Base-by-base conservation (phyloP, 2,329 filamentous ascomycete genomes). In the Ophiostoma fasciatum region DNA sequence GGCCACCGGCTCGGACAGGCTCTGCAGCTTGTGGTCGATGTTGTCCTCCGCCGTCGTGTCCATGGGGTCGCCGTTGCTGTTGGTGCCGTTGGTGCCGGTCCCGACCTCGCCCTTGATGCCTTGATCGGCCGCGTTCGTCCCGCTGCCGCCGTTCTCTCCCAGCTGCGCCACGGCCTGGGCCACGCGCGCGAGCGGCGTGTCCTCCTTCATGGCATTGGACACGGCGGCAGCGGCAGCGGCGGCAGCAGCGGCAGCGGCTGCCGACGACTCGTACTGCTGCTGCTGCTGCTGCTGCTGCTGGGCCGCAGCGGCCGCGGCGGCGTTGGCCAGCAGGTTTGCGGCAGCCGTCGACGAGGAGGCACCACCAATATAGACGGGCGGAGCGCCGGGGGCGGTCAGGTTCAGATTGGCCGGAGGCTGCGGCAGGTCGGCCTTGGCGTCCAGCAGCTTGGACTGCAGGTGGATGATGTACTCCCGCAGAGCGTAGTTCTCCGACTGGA, bases 381-480 rank as follows among this genome's bases (percentile, higher is more conserved):
- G 25, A 17, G 36, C 23, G n/a, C 36, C 36, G 6, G 37, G 36
- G 5, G 28, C 20, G 11, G 60, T 64, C 20, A 94, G 62, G 49
- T 83, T 82, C 45, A 93, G 69, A 46, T 83, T 83, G 2, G 80
- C 66, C 1, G 88, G 88, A 9, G 87, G 78, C 42, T 80, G 81
- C 1, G 90, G 90, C 37, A 82, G 77, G 47, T 94, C 85, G 51
- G 81, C 79, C 48, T 84, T 77, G 3, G 76, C 71, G 47, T 94
- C 87, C 42, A 94, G 67, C 25, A 96, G 68, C 28, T 83, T 77
- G 5, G 81, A 80, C 56, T 98, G 90, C 13, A 98, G 68, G 48
- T 80, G 81, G 52, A 94, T 79, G 46, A 94, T 80, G 59, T 96
- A 96, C 55, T 94, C 85, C 47, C 87, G 78, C 28, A 98, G 65